Evolutionary conservation across 2,329 filamentous ascomycete species (phyloP), one percentile per base, ranked within the genome.

Genomic region (Scytalidium lignicola): DNA sequence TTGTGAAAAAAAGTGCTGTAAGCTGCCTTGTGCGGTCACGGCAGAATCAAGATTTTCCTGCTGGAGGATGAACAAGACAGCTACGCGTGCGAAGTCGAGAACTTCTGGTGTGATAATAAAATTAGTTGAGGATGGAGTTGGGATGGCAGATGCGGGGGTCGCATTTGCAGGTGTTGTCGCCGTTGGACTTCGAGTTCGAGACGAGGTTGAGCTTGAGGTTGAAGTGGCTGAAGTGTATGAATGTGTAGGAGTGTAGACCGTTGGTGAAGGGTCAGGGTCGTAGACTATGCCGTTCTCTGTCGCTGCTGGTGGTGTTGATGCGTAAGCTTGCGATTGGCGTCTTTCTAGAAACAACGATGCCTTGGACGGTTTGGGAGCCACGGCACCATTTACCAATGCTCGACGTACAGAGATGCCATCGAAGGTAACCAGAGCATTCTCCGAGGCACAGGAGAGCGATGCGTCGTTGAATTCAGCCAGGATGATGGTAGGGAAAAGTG

Each of bases 401-500:
- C 46, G 17, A 13, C 58, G 50, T 39, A 49, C 45, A 29, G 64
- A 52, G 29, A 58, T 49, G 3, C 84, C 85, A 57, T 88, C 80
- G 65, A 96, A 95, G 0, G 88, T 90, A 15, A 97, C 85, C 3
- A 99, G 75, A 0, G 90, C 85, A 60, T 97, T 97, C 65, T 96
- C 86, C 0, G 85, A 82, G 8, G 82, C 81, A 67, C 93, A 99
- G 48, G 87, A 90, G 15, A 96, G 73, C 55, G 86, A 86, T 26
- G 79, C 80, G 5, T 76, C 70, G 60, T 86, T 92, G 66, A 97
- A 88, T 43, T 90, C 79, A 1, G 84, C 82, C 48, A 96, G 70
- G 46, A 97, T 79, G 7, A 76, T 76, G 1, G 80, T 80, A 3
- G 80, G 75, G 41, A 86, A 81, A 1, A 99, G 77, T 0, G 88